Conservation (phyloP, 495 filamentous ascomycete genomes). For the Annulohypoxylon moriforme region DNA sequence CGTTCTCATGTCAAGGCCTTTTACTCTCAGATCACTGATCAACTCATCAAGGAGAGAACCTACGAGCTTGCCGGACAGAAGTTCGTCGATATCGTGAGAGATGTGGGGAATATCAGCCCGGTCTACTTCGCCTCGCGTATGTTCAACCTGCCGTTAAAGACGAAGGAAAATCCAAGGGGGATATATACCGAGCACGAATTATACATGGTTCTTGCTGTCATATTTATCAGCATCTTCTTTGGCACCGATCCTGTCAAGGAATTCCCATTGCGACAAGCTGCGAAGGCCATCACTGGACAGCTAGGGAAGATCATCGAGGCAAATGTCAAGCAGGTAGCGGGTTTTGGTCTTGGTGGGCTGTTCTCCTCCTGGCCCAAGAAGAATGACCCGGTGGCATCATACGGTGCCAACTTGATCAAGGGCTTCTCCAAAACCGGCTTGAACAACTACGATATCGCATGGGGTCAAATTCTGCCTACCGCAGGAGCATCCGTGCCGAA, state of each 20-base stretch:
- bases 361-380: slow-evolving; percentile 55
- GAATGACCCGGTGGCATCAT: slow-evolving; percentile 69
- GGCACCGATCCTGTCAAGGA: slow-evolving; percentile 62
- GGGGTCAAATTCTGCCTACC: slow-evolving; percentile 71
- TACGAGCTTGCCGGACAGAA: slow-evolving; percentile 68
- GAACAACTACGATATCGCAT: slow-evolving; percentile 75
- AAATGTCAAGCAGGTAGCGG: slow-evolving; percentile 70
- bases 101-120: slow-evolving; percentile 79
- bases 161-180: slow-evolving; percentile 71
- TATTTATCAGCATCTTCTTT: slow-evolving; percentile 67
- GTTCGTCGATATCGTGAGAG: slow-evolving; percentile 81
- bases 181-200: slow-evolving; percentile 84
- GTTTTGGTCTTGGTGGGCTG: slow-evolving; percentile 65
- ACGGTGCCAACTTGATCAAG: slow-evolving; percentile 77
- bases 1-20: slow-evolving; percentile 67
- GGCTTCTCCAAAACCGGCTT: slow-evolving; percentile 73
- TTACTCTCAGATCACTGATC: slow-evolving; percentile 72
- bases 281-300: slow-evolving; percentile 69
- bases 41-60: slow-evolving; percentile 71
- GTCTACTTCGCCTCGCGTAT: slow-evolving; percentile 77
- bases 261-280: slow-evolving; percentile 69
- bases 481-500: slow-evolving; percentile 67
- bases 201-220: slow-evolving; percentile 76
- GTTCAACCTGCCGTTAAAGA: slow-evolving; percentile 80
- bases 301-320: slow-evolving; percentile 52